Evolutionary conservation across 208 protist genomes (phyloP).

Genomic region (Trypanosoma brucei): DNA sequence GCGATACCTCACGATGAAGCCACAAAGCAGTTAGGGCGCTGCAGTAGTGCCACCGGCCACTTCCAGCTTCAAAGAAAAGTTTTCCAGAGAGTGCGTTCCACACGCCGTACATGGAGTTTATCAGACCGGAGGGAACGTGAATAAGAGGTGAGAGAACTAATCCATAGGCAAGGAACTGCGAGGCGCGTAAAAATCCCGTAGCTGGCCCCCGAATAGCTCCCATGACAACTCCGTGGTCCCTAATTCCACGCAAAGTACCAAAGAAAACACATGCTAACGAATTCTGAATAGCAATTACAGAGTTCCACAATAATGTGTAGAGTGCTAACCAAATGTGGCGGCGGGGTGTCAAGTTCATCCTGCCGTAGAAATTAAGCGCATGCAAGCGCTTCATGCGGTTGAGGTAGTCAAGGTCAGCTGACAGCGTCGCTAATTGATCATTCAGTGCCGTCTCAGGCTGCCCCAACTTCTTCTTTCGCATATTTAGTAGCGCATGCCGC

Average conservation of each 20-base stretch:
- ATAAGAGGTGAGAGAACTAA: slow-evolving; percentile 61
- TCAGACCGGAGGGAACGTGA: slow-evolving; percentile 54
- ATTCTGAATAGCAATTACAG: slow-evolving; percentile 44
- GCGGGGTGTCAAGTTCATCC: slow-evolving; percentile 72
- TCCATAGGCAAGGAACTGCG: slow-evolving; percentile 56
- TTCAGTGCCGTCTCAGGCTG: background rate
- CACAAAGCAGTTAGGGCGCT: slow-evolving; percentile 33
- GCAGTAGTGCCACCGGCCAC: slow-evolving; percentile 70
- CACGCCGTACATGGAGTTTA: slow-evolving; percentile 59
- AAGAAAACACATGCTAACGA: slow-evolving; percentile 52
- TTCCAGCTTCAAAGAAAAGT: slow-evolving; percentile 70
- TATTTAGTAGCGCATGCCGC: background rate
- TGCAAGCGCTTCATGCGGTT: slow-evolving; percentile 47
- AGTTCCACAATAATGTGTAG: slow-evolving; percentile 68
- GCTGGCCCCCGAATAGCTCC: slow-evolving; percentile 16
- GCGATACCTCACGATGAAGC: slow-evolving; percentile 46
- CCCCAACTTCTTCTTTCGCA: background rate
- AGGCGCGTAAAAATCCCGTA: slow-evolving; percentile 17
- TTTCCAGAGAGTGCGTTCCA: slow-evolving; percentile 53
- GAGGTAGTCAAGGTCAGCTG: slow-evolving; percentile 61
- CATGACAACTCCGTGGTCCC: slow-evolving; percentile 17
- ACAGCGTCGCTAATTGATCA: slow-evolving; percentile 16
- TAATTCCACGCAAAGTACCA: slow-evolving; percentile 29
- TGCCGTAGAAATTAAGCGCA: slow-evolving; percentile 75
- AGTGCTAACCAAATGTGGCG: slow-evolving; percentile 56